Evolutionary conservation across 805 yeast genomes (phyloP).

Genomic region (Nakazawaea wyomingensis): DNA sequence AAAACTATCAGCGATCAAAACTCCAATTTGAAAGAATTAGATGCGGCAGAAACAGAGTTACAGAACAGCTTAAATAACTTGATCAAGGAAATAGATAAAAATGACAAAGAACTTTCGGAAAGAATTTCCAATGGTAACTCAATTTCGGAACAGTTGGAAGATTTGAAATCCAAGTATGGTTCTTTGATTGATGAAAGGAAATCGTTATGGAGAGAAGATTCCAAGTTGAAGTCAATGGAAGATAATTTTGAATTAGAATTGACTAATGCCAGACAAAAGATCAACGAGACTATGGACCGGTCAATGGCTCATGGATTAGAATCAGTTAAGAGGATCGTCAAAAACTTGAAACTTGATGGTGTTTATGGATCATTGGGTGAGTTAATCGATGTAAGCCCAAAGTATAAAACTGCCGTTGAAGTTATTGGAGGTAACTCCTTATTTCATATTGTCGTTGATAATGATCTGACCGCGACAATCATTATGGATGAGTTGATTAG

Average conservation of each 20-base stretch:
- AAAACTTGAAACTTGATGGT: slow-evolving; percentile 50
- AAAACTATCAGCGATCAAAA: slow-evolving; percentile 16
- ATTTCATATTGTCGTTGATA: slow-evolving; percentile 86
- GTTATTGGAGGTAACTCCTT: slow-evolving; percentile 83
- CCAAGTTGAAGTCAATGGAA: slow-evolving; percentile 50
- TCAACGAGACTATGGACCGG: slow-evolving; percentile 73
- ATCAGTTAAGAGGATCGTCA: slow-evolving; percentile 60
- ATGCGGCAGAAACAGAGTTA: slow-evolving; percentile 15
- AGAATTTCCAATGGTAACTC: slow-evolving; percentile 19
- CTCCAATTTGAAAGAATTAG: slow-evolving; percentile 7
- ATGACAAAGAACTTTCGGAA: slow-evolving; percentile 34
- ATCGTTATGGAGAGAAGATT: slow-evolving; percentile 73
- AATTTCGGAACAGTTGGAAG: slow-evolving; percentile 22
- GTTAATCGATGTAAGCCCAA: slow-evolving; percentile 71
- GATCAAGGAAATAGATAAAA: slow-evolving; percentile 26
- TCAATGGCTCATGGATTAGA: slow-evolving; percentile 63
- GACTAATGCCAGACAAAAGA: slow-evolving; percentile 49
- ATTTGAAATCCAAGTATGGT: slow-evolving; percentile 35
- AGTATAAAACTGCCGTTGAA: slow-evolving; percentile 82
- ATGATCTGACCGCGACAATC: slow-evolving; percentile 73
- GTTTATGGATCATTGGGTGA: slow-evolving; percentile 88
- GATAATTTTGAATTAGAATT: slow-evolving; percentile 54
- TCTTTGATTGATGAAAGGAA: slow-evolving; percentile 62
- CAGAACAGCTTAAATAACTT: slow-evolving; percentile 15
- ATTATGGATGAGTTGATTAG: slow-evolving; percentile 72